Percentiles rank a stretch among this genome's conserved stretches.
These are phyloP conservation scores for Lagerstroemia speciosa DNA, from an alignment of 345 rosid species.

Conservation along the genomic window DNA sequence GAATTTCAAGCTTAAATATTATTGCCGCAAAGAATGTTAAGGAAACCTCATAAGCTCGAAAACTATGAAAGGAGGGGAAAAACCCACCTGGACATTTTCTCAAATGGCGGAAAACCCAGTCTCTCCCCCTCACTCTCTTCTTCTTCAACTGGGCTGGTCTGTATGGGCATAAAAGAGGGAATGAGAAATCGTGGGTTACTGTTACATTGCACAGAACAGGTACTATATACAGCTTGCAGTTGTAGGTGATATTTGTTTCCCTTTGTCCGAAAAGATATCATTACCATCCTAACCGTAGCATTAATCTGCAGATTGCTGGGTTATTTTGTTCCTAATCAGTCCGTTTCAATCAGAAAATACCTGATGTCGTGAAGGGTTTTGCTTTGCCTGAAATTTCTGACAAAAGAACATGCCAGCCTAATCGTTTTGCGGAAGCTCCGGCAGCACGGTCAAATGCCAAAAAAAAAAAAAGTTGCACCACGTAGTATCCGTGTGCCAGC, in stretches of 20 bases:
- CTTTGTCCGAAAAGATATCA: not conserved
- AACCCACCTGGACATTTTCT: slow-evolving; percentile 4
- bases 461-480: not conserved
- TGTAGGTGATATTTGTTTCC: not conserved
- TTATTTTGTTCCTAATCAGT: not conserved
- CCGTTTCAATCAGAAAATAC: too few relatives aligned
- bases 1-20: not conserved
- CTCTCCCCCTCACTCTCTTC: not conserved
- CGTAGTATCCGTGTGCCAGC: too few relatives aligned
- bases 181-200: not conserved
- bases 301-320: not conserved
- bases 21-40: not conserved
- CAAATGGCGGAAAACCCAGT: not conserved
- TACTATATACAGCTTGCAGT: not conserved
- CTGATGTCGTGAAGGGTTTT: not conserved
- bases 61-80: not conserved
- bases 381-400: not conserved
- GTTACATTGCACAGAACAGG: not conserved
- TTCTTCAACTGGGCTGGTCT: not conserved
- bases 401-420: not conserved
- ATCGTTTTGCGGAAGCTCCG: not conserved
- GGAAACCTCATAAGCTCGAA: not conserved
- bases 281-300: not conserved
- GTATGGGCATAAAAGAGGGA: not conserved
- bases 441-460: not conserved